phyloP scores from a whole-genome alignment of 805 yeast genomes.

The Hanseniaspora taiwanica region DNA sequence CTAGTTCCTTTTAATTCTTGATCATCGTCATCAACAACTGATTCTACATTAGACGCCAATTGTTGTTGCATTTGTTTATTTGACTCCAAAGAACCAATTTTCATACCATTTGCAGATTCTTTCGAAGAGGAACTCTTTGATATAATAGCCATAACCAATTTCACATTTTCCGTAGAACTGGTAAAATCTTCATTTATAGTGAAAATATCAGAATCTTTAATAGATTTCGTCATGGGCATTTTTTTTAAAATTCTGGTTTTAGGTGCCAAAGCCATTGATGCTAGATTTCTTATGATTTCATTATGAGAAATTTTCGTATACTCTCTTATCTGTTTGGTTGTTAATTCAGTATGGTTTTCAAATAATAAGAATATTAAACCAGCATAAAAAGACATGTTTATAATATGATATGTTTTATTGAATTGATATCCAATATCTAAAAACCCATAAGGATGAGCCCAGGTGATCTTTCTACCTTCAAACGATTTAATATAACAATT shows the following conservation, averaged over 20 bases:
- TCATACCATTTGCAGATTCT: too few species aligned
- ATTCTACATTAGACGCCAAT: too few species aligned
- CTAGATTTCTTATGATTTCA: slow-evolving; percentile 66
- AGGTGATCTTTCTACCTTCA: slow-evolving; percentile 45
- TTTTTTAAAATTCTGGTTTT: slow-evolving; percentile 63
- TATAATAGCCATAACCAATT: slow-evolving; percentile 47
- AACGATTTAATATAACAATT: slow-evolving; percentile 37
- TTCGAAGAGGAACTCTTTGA: slow-evolving; percentile 35
- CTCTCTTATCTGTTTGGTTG: slow-evolving; percentile 48
- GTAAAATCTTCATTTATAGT: slow-evolving; percentile 55
- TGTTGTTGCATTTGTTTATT: too few species aligned
- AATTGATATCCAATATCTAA: slow-evolving; percentile 66
- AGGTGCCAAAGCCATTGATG: slow-evolving; percentile 76
- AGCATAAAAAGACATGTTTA: slow-evolving; percentile 69
- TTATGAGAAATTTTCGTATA: slow-evolving; percentile 57
- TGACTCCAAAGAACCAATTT: too few species aligned
- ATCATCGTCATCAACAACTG: slow-evolving; percentile 30
- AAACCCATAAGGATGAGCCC: slow-evolving; percentile 80
- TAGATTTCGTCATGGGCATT: slow-evolving; percentile 60
- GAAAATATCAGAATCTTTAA: slow-evolving; percentile 51
- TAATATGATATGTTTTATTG: slow-evolving; percentile 57
- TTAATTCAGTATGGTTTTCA: slow-evolving; percentile 38
- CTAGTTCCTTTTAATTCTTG: slow-evolving; percentile 50
- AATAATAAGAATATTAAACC: slow-evolving; percentile 70
- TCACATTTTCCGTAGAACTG: slow-evolving; percentile 54